Evolutionary conservation across 1,139 yeast species (phyloP).

Genomic region (Debaryomyces sp.): DNA sequence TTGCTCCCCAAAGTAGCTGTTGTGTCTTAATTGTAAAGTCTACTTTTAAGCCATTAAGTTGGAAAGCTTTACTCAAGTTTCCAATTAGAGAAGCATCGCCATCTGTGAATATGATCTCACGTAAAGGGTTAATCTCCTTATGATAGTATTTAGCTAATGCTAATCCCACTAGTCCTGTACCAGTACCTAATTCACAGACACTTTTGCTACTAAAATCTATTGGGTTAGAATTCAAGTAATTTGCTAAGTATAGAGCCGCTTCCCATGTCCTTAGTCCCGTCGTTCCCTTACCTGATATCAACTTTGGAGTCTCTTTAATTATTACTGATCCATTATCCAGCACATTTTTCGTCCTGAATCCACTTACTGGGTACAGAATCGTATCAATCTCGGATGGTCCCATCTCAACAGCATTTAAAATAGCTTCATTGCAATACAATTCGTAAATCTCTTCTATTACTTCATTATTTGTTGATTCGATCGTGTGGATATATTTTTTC

Average conservation of each 20-base stretch:
- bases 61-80: conserved; percentile 47
- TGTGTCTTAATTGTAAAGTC: conserved; percentile 18
- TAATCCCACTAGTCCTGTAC: conserved; percentile 85
- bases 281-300: conserved; percentile 74
- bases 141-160: conserved; percentile 42
- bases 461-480: conserved; percentile 33
- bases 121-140: conserved; percentile 14
- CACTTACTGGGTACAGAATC: conserved; percentile 46
- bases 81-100: conserved; percentile 73
- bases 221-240: conserved; percentile 35
- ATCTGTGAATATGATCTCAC: conserved; percentile 63
- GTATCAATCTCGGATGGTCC: conserved; percentile 50
- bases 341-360: conserved; percentile 15
- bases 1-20: conserved; percentile 62
- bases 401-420: conserved; percentile 43
- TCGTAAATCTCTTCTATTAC: conserved; percentile 56
- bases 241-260: conserved; percentile 73
- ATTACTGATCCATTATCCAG: conserved; percentile 29
- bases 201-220: conserved; percentile 19
- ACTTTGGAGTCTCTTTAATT: conserved; percentile 62
- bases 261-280: conserved; percentile 96
- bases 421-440: conserved; percentile 37
- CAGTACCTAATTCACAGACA: conserved; percentile 81
- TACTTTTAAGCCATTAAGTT: conserved; percentile 38
- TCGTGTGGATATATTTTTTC: conserved; percentile 36